Percentiles rank a stretch among this genome's conserved stretches.
phyloP scores from a whole-genome alignment of 805 yeast genomes.

The Lipomyces starkeyi region DNA sequence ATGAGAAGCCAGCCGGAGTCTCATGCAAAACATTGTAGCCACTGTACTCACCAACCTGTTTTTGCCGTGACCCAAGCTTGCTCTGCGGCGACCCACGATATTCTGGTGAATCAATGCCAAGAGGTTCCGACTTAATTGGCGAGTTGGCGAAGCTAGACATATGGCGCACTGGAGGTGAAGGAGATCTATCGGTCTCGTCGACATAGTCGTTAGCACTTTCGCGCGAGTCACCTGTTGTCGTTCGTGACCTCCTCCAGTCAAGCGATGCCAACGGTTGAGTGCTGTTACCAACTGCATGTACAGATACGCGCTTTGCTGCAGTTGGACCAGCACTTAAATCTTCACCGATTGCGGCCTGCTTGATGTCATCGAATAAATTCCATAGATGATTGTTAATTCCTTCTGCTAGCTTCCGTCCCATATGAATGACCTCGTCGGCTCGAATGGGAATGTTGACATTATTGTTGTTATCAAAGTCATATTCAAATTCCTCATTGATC shows the following conservation, averaged over 20 bases:
- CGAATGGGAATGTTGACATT: slow-evolving; percentile 24
- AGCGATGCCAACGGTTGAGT: background rate
- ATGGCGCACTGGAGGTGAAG: slow-evolving; percentile 32
- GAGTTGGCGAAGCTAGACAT: slow-evolving; percentile 29
- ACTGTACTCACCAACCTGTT: slow-evolving; percentile 20
- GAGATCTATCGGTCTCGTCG: slow-evolving; percentile 11
- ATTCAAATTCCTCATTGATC: slow-evolving; percentile 33
- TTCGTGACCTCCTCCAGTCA: slow-evolving; percentile 25
- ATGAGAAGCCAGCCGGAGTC: slow-evolving; percentile 21
- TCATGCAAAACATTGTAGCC: slow-evolving; percentile 32
- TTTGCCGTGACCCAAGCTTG: background rate
- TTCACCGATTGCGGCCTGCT: slow-evolving; percentile 41
- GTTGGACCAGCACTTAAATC: slow-evolving; percentile 16
- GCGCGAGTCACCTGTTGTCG: slow-evolving; percentile 27
- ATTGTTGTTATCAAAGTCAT: slow-evolving; percentile 24
- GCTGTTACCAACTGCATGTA: background rate
- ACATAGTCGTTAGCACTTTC: slow-evolving; percentile 24
- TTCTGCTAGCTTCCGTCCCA: slow-evolving; percentile 39
- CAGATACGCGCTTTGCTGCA: background rate
- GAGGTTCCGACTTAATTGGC: slow-evolving; percentile 22
- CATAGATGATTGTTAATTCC: slow-evolving; percentile 40
- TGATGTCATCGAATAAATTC: slow-evolving; percentile 39
- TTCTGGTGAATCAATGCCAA: slow-evolving; percentile 27
- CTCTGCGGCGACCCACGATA: slow-evolving; percentile 31
- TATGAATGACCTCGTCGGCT: slow-evolving; percentile 38